Evolutionary conservation across 192 early-diverging fungal genomes (phyloP), one percentile per base, ranked within the genome.

Genomic region (Spinellus fusiger): DNA sequence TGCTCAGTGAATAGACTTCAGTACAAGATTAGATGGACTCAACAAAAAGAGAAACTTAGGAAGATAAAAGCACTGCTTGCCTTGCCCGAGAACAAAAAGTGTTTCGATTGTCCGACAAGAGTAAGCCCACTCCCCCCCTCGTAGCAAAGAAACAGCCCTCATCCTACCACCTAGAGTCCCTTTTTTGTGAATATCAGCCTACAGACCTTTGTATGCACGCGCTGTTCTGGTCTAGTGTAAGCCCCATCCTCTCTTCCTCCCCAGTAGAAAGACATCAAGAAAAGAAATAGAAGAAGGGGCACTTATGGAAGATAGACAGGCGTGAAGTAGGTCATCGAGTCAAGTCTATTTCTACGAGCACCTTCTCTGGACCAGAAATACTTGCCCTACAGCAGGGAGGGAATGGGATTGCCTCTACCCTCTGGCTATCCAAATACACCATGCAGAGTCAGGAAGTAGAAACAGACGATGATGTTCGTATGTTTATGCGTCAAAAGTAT

Each of bases 251-350:
- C n/a, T n/a, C n/a, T n/a, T n/a, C n/a, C n/a, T n/a, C n/a, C n/a
- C n/a, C n/a, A 48, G 12, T n/a, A n/a, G n/a, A 44, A 12, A 5
- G 35, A 40, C 10, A 12, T 20, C 15, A 31, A 31, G 31, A 4
- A 15, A 18, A 38, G 1, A 46, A 55, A 0, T 1, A 26, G 18
- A 25, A 0, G 13, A n/a, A 37, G 33, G 23, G 49, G 1, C 53
- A 16, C 23, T 63, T 16, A 59, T n/a, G n/a, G 32, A 37, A 27
- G 15, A 46, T 33, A n/a, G n/a, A 27, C 58, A 80, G 81, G 28
- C 80, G 84, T 18, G 77, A 82, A 56, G 60, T 84, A 49, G 77
- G 74, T 61, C 81, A 84, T 62, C 64, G 84, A 46, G 77, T 86
- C 50, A 86, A 86, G 49, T 81, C 82, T 9, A 71, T 86, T 40